phyloP scores from a whole-genome alignment of 306 rosid genomes.

The Prunus mongolica region DNA sequence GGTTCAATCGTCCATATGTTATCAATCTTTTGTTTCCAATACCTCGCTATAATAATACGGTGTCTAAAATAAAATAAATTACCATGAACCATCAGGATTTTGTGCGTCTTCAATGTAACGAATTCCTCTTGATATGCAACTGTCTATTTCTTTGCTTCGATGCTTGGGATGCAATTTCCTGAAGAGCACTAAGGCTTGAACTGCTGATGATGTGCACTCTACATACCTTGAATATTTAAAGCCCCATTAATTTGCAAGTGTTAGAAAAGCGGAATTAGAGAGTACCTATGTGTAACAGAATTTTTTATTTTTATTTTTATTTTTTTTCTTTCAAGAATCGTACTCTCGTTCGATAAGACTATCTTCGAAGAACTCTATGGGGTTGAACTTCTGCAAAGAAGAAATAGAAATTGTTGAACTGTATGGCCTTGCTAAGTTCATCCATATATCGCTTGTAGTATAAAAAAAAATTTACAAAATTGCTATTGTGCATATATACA shows the following conservation, averaged over 20 bases:
- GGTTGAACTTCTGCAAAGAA: slow-evolving; percentile 37
- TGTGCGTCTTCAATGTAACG: slow-evolving; percentile 42
- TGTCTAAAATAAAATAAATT: neutral
- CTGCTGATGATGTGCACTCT: slow-evolving; percentile 65
- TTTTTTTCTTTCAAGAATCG: slow-evolving; percentile 3
- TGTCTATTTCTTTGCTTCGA: slow-evolving; percentile 53
- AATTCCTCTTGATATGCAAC: slow-evolving; percentile 38
- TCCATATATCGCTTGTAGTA: no score
- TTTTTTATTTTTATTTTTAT: no score
- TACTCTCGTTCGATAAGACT: slow-evolving; percentile 57
- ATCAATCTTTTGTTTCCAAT: no score
- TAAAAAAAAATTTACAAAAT: no score
- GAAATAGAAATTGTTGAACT: neutral
- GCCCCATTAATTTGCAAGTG: no score
- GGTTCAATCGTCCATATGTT: no score
- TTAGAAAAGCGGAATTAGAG: no score
- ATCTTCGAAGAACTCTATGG: slow-evolving; percentile 51
- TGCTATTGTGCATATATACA: no score
- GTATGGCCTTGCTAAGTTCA: no score
- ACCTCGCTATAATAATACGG: no score
- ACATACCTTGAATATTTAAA: slow-evolving; percentile 33
- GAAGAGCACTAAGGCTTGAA: slow-evolving; percentile 48
- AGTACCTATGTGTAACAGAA: no score
- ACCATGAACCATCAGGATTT: slow-evolving; percentile 80
- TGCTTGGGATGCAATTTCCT: slow-evolving; percentile 53